Percentiles rank a stretch among this genome's conserved stretches.
Evolutionary conservation across 2,329 filamentous ascomycete species (phyloP).

Genomic region (Trichothecium sympodiale): DNA sequence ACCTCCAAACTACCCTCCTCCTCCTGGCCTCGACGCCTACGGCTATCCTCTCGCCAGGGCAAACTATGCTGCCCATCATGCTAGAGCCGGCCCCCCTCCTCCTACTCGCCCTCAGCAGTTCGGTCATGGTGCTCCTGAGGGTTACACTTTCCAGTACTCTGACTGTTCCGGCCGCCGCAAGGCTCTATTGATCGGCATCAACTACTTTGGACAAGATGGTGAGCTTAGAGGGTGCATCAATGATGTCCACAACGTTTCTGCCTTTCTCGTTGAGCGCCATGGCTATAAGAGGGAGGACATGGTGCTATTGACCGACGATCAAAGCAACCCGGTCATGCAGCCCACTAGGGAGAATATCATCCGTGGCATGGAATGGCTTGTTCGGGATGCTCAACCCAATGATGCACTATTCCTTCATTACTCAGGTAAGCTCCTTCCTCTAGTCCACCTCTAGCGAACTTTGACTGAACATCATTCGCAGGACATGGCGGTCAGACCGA

Average conservation of each 20-base stretch:
- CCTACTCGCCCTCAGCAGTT: conserved; percentile 44
- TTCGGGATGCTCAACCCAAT: conserved; percentile 59
- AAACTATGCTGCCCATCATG: conserved; percentile 13
- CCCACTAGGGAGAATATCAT: conserved; percentile 69
- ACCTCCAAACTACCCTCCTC: conserved; percentile 27
- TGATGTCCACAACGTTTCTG: conserved; percentile 66
- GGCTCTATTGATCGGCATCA: conserved; percentile 68
- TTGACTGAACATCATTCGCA: conserved; percentile 15
- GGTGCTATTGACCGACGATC: conserved; percentile 69
- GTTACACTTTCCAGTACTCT: conserved; percentile 66
- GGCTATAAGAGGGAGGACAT: conserved; percentile 69
- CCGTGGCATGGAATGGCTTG: conserved; percentile 66
- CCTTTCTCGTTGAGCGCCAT: conserved; percentile 56
- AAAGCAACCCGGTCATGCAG: conserved; percentile 55
- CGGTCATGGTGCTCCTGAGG: conserved; percentile 55
- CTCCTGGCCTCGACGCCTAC: conserved; percentile 31
- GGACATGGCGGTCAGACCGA: conserved; percentile 68
- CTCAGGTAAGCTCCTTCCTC: conserved; percentile 36
- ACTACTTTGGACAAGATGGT: conserved; percentile 64
- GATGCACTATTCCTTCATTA: conserved; percentile 72
- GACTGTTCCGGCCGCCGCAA: conserved; percentile 64
- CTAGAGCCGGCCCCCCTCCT: conserved; percentile 27
- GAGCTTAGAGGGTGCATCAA: conserved; percentile 72
- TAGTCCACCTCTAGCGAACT: no score
- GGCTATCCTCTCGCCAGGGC: conserved; percentile 29